These are phyloP conservation scores for Henckelia pumila DNA, from an alignment of 257 asterid genomes.

Conservation along the genomic window DNA sequence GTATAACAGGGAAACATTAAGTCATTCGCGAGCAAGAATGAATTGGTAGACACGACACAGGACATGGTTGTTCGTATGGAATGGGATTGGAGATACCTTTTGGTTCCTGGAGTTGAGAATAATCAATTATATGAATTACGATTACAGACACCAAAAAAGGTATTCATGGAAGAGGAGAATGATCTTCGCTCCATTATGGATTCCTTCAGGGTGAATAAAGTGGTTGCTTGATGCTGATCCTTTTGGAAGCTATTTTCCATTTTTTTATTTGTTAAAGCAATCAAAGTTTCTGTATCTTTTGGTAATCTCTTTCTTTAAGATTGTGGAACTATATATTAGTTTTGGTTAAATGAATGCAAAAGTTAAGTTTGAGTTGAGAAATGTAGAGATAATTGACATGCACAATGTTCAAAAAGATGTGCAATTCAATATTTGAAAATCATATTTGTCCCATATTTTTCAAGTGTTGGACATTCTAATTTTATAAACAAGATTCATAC, in stretches of 20 bases:
- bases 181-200: slow-evolving; percentile 76
- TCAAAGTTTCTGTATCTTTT: neutral
- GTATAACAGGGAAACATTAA: slow-evolving; percentile 70
- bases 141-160: slow-evolving; percentile 78
- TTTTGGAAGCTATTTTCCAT: neutral
- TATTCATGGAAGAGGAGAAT: slow-evolving; percentile 64
- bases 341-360: no score
- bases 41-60: slow-evolving; percentile 87
- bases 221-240: slow-evolving; percentile 35
- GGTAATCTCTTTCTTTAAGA: neutral
- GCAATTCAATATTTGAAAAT: no score
- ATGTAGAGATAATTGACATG: no score
- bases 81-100: slow-evolving; percentile 85
- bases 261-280: no score
- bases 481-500: slow-evolving; percentile 5
- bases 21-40: slow-evolving; percentile 93
- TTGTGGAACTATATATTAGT: no score
- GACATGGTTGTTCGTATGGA: slow-evolving; percentile 74
- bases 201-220: slow-evolving; percentile 73
- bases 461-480: neutral
- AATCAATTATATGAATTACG: slow-evolving; percentile 66
- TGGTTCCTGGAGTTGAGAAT: slow-evolving; percentile 96
- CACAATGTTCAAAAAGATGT: no score
- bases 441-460: no score
- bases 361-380: no score